Evolutionary conservation across 2,329 filamentous ascomycete genomes (phyloP).

Genomic region (Nannizzia gypsea): DNA sequence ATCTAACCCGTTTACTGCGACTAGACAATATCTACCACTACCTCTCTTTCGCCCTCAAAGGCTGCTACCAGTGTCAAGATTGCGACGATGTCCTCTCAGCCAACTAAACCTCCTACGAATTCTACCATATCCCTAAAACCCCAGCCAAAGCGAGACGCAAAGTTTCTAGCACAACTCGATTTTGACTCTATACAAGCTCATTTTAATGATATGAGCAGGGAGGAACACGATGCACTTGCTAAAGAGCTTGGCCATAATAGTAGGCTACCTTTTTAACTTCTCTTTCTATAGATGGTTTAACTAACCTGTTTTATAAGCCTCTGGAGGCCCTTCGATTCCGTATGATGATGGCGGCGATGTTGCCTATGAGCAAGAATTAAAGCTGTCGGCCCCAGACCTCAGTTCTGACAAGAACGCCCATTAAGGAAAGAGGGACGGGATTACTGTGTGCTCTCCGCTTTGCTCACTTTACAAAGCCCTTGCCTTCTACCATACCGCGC

Average conservation of each 20-base stretch:
- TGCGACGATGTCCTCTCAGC: not conserved
- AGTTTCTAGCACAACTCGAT: not conserved
- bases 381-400: not conserved
- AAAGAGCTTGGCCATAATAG: not conserved
- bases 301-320: not conserved
- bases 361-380: conserved; percentile 1
- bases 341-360: not conserved
- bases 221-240: not conserved
- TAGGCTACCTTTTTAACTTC: not conserved
- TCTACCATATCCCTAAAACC: not conserved
- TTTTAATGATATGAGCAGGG: not conserved
- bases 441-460: not conserved
- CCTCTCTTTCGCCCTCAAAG: not conserved
- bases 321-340: not conserved
- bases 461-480: not conserved
- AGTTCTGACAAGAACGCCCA: too few species aligned
- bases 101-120: not conserved
- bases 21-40: not conserved
- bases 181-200: not conserved
- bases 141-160: not conserved
- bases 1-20: not conserved
- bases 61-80: not conserved
- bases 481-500: not conserved
- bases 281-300: not conserved
- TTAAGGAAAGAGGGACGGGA: not conserved